Percentiles rank a stretch among this genome's conserved stretches.
Evolutionary conservation across 2,329 filamentous ascomycete species (phyloP).

Genomic region (Fusarium bactridioides): DNA sequence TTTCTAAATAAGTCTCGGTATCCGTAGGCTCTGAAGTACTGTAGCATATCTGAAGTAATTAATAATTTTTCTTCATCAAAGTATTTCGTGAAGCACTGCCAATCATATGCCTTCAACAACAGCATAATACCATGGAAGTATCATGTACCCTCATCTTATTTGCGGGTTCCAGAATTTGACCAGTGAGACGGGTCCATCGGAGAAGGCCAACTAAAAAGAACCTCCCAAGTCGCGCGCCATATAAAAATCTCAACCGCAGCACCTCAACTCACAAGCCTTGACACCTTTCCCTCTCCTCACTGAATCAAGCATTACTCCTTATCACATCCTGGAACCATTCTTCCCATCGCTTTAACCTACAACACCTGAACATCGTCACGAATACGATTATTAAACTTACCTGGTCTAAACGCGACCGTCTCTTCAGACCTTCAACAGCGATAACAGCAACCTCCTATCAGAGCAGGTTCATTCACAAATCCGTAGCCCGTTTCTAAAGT

Average conservation of each 20-base stretch:
- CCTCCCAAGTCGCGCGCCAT: slow-evolving; percentile 32
- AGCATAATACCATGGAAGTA: not conserved
- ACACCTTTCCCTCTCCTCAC: not conserved
- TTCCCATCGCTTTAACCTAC: not conserved
- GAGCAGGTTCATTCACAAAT: not conserved
- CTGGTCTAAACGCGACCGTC: not conserved
- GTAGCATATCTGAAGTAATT: not conserved
- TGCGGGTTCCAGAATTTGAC: slow-evolving; percentile 29
- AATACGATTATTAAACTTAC: not conserved
- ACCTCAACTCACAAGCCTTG: slow-evolving; percentile 17
- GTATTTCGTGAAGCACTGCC: not conserved
- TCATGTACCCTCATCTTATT: slow-evolving; percentile 3
- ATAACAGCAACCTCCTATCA: not conserved
- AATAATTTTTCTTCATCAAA: not conserved
- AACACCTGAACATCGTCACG: not conserved
- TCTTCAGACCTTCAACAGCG: not conserved
- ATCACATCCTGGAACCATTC: not conserved
- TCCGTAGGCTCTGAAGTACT: not conserved
- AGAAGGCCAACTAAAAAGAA: slow-evolving; percentile 27
- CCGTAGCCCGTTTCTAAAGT: not conserved
- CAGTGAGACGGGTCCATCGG: slow-evolving; percentile 33
- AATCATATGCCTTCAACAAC: not conserved
- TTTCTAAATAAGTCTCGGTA: not conserved
- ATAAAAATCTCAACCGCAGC: slow-evolving; percentile 39
- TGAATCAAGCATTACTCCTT: not conserved